Evolutionary conservation across 805 yeast species (phyloP).

Genomic region (Yamadazyma akitaensis): DNA sequence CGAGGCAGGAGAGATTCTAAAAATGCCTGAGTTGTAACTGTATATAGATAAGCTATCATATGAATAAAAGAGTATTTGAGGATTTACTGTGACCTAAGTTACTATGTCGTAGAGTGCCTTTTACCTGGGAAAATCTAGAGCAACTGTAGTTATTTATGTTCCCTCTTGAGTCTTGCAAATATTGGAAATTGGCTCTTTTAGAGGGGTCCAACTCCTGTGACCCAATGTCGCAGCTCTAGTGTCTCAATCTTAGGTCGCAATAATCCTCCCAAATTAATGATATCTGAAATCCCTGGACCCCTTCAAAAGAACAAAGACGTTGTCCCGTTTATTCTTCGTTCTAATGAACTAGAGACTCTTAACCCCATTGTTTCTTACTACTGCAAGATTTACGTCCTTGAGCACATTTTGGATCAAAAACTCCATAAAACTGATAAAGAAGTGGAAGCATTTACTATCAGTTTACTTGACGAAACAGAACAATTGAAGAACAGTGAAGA

Average conservation of each 20-base stretch:
- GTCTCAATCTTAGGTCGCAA: neutral
- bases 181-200: too few species aligned
- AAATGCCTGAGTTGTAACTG: constrained; percentile 66
- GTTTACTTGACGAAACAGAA: constrained; percentile 72
- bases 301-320: constrained; percentile 32
- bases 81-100: neutral
- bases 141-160: too few species aligned
- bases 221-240: neutral
- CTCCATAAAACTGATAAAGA: constrained; percentile 56
- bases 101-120: neutral
- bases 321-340: constrained; percentile 49
- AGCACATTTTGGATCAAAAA: constrained; percentile 58
- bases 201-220: too few species aligned
- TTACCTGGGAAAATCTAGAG: too few species aligned
- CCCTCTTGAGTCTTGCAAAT: too few species aligned
- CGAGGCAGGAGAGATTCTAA: constrained; percentile 63
- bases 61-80: too few species aligned
- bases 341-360: constrained; percentile 51
- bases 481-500: constrained; percentile 39
- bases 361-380: constrained; percentile 74
- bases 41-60: neutral
- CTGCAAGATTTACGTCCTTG: constrained; percentile 67
- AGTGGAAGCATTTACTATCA: constrained; percentile 57
- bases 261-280: constrained; percentile 1
- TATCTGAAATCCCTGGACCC: constrained; percentile 21